Conservation (phyloP, 345 rosid genomes). For the Dipteronia sinensis region DNA sequence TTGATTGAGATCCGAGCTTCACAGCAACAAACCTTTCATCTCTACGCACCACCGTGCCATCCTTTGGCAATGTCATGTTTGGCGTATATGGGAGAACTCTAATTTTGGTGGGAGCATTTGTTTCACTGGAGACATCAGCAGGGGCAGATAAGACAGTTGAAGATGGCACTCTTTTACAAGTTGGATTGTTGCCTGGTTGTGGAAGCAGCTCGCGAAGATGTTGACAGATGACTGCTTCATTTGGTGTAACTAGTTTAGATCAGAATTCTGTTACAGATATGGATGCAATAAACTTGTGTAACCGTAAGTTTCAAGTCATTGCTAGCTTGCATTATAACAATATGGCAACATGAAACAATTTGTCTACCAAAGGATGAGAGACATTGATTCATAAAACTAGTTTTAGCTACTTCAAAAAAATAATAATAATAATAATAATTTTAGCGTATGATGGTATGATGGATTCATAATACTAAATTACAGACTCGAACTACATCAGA, state of each 20-base stretch:
- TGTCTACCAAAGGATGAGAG: neutral
- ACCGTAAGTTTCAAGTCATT: neutral
- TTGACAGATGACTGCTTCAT: neutral
- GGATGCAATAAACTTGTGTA: neutral
- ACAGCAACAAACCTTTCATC: constrained; percentile 36
- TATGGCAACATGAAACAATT: neutral
- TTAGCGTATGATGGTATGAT: no score
- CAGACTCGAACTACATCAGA: neutral
- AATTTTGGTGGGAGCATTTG: neutral
- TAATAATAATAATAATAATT: no score
- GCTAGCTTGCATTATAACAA: no score
- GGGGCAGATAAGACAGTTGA: neutral
- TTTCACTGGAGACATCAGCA: constrained; percentile 6
- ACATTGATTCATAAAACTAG: no score
- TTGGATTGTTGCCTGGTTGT: constrained; percentile 13
- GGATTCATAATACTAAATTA: neutral
- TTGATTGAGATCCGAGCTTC: constrained; percentile 11
- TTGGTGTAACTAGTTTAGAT: constrained; percentile 17
- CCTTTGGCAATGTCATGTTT: constrained; percentile 29
- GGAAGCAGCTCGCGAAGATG: constrained; percentile 13
- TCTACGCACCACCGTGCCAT: constrained; percentile 20
- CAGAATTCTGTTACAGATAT: constrained; percentile 1
- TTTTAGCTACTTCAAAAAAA: no score
- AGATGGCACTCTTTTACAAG: neutral
- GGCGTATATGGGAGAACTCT: constrained; percentile 24